Percentiles rank a stretch among this genome's conserved stretches.
These are phyloP conservation scores for Xylaria grammica DNA, from an alignment of 495 filamentous ascomycete genomes.

Conservation along the genomic window DNA sequence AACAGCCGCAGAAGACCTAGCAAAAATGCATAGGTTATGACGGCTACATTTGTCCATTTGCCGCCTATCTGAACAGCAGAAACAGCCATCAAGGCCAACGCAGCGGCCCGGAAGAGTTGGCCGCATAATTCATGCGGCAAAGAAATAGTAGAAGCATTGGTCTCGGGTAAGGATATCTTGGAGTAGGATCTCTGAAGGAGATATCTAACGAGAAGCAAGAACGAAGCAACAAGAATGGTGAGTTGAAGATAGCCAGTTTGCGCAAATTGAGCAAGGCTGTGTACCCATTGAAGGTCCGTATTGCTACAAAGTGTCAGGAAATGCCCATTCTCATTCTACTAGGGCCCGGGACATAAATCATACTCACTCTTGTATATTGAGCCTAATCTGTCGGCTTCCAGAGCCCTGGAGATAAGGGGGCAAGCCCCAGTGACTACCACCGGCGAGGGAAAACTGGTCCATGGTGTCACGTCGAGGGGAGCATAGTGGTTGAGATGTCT, in stretches of 20 bases:
- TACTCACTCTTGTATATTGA: constrained; percentile 12
- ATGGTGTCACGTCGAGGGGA: constrained; percentile 6
- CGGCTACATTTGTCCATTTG: constrained; percentile 36
- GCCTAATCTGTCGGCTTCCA: background rate
- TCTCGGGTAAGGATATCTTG: constrained; percentile 30
- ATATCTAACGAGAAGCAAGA: constrained; percentile 33
- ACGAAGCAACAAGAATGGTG: constrained; percentile 33
- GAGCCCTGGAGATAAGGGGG: background rate
- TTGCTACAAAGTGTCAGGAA: constrained; percentile 2
- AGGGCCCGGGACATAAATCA: background rate
- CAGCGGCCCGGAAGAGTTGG: constrained; percentile 38
- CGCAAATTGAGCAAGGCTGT: constrained; percentile 32
- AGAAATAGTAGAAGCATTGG: constrained; percentile 35
- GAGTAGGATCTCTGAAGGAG: constrained; percentile 32
- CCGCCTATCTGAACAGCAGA: constrained; percentile 27
- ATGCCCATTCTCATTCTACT: background rate
- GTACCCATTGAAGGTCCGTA: constrained; percentile 34
- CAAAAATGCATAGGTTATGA: constrained; percentile 39
- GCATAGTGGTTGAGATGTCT: background rate
- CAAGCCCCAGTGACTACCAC: constrained; percentile 12
- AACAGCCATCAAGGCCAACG: constrained; percentile 37
- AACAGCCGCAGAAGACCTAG: constrained; percentile 43
- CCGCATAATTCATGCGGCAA: constrained; percentile 38
- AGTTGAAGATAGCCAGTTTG: constrained; percentile 35
- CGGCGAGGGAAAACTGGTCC: constrained; percentile 16